Conservation (phyloP, 306 rosid species). For the Cyclanthera cordifolia region DNA sequence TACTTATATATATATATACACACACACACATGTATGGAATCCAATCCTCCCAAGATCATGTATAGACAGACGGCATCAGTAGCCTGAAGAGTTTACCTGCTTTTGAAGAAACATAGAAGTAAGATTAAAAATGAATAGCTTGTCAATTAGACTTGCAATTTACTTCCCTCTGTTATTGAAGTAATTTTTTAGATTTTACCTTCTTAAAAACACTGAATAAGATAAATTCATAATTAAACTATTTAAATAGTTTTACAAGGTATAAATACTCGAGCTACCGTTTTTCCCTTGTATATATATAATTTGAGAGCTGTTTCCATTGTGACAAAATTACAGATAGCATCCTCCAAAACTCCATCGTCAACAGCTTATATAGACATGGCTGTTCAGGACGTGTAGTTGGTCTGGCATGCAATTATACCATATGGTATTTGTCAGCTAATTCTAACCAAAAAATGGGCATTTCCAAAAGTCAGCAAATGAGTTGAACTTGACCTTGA, state of each 20-base stretch:
- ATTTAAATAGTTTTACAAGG: neutral
- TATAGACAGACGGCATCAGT: slow-evolving; percentile 8
- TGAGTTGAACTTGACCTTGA: neutral
- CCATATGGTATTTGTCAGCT: neutral
- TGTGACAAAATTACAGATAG: slow-evolving; percentile 4
- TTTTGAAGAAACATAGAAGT: neutral
- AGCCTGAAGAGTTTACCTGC: slow-evolving; percentile 7
- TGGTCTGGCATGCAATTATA: neutral
- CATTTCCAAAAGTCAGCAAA: neutral
- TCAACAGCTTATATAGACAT: neutral
- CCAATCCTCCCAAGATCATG: slow-evolving; percentile 4
- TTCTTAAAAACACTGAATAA: neutral
- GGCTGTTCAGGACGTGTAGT: neutral
- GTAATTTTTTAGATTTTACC: neutral
- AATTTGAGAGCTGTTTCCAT: neutral
- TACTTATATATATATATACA: slow-evolving; percentile 19
- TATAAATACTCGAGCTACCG: neutral
- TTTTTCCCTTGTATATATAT: neutral
- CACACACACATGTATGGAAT: no score
- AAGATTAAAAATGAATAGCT: neutral
- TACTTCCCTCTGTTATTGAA: neutral
- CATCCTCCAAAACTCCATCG: neutral
- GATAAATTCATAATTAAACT: neutral
- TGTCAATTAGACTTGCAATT: neutral
- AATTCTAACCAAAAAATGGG: neutral